Conservation (phyloP, 352 stramenopile species). For the Phytopythium sindhum region DNA sequence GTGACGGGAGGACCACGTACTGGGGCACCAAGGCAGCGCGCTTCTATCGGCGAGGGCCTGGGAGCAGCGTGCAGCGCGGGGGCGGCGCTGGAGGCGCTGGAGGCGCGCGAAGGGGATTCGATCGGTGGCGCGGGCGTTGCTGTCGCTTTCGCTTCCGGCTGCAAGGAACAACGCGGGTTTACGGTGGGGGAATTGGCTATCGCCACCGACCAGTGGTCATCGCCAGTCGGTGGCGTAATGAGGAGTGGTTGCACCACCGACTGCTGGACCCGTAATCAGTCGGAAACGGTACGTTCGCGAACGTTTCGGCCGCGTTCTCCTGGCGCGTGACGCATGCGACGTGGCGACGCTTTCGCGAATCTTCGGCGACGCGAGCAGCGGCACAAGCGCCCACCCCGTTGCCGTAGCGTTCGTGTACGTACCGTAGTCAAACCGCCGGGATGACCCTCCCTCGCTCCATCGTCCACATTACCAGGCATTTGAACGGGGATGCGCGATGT, state of each 20-base stretch:
- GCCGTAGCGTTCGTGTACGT: background rate
- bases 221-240: background rate
- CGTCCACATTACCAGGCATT: background rate
- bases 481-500: background rate
- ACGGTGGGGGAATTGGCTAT: constrained; percentile 3
- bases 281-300: background rate
- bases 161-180: constrained; percentile 3
- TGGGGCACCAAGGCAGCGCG: background rate
- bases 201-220: background rate
- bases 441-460: background rate
- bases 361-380: background rate
- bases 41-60: background rate
- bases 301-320: background rate
- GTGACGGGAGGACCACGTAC: background rate
- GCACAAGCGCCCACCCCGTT: too few relatives aligned
- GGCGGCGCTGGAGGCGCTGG: background rate
- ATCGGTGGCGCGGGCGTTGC: background rate
- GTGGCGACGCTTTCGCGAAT: background rate
- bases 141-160: background rate
- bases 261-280: constrained; percentile 1
- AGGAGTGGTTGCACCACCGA: background rate
- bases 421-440: background rate
- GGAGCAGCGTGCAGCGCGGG: background rate
- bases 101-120: background rate
- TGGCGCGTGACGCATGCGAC: constrained; percentile 2